Evolutionary conservation across 129 eudicot genomes (phyloP), one percentile per base, ranked within the genome.

Genomic region (Ambrosia artemisiifolia): DNA sequence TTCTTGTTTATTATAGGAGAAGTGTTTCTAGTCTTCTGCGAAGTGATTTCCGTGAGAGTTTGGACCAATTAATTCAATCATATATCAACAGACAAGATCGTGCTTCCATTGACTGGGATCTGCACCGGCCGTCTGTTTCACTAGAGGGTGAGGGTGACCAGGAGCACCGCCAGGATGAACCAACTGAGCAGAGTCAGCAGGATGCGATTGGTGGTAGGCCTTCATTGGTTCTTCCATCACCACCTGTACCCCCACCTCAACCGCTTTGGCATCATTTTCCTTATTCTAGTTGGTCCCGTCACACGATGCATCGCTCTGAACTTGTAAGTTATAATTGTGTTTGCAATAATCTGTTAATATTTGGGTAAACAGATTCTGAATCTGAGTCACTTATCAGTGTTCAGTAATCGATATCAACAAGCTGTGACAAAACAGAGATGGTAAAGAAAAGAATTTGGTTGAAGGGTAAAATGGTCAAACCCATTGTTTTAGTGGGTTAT

Each of bases 171-270:
- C 84, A 77, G 79, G 88, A 75, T 42, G 97, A 80, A 42, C 91
- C 75, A 71, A 85, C 76, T 61, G 88, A 53, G 35, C 30, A 78
- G 79, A 82, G 69, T 67, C 88, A 54, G 62, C 83, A 63, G 43
- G 96, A 80, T 80, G 83, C 74, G 42, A 30, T 80, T 69, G 77
- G 84, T 67, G 30, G 70, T 47, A 81, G 98, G 62, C 92, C 92
- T 71, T 72, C 98, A 44, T 44, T 83, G 57, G 94, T 83, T 43
- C 97, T 40, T 40, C 44, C 44, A 6, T 40, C 44, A 10, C 44
- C 99, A 49, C 99, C 99, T 7, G 90, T 83, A 71, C 99, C 99
- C 40, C 99, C 97, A 42, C 97, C 99, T 34, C 99, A 88, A 64
- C 99, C 99, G 30, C 80, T 90, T 42, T 95, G 99, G 99, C 99